These are phyloP conservation scores for Hansenula anomala DNA, from an alignment of 1,139 yeast species.

Conservation along the genomic window DNA sequence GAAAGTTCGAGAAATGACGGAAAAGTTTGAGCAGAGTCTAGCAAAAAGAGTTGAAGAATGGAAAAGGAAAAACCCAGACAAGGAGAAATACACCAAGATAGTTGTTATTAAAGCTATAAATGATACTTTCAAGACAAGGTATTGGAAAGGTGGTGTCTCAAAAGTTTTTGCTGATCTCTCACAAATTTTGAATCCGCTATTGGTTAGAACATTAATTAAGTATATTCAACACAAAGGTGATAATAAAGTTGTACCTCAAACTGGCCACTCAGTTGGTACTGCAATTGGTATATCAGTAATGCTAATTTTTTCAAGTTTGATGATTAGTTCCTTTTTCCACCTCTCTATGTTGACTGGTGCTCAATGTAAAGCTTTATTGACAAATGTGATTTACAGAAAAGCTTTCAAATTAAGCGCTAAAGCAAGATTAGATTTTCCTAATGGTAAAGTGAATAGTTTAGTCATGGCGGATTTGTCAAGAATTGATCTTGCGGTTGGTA, in stretches of 20 bases:
- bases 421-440: conserved; percentile 37
- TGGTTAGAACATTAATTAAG: conserved; percentile 37
- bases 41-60: conserved; percentile 20
- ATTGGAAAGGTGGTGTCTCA: conserved; percentile 33
- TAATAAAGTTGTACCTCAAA: conserved; percentile 15
- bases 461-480: conserved; percentile 72
- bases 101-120: conserved; percentile 38
- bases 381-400: conserved; percentile 37
- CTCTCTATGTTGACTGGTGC: conserved; percentile 49
- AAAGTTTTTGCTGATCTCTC: conserved; percentile 40
- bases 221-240: conserved; percentile 31
- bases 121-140: conserved; percentile 43
- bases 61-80: conserved; percentile 19
- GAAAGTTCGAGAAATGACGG: conserved; percentile 29
- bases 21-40: conserved; percentile 17
- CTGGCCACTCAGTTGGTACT: conserved; percentile 46
- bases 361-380: conserved; percentile 39
- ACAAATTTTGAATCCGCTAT: conserved; percentile 36
- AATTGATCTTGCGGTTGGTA: conserved; percentile 64
- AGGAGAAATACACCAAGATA: conserved; percentile 25
- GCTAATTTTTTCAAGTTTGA: conserved; percentile 36
- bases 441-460: conserved; percentile 54
- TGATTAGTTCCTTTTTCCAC: conserved; percentile 49
- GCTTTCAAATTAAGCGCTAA: conserved; percentile 35
- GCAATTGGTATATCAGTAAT: conserved; percentile 43